Evolutionary conservation across 1,139 yeast species (phyloP), one percentile per base, ranked within the genome.

Genomic region (Saccharomyces hybrid): DNA sequence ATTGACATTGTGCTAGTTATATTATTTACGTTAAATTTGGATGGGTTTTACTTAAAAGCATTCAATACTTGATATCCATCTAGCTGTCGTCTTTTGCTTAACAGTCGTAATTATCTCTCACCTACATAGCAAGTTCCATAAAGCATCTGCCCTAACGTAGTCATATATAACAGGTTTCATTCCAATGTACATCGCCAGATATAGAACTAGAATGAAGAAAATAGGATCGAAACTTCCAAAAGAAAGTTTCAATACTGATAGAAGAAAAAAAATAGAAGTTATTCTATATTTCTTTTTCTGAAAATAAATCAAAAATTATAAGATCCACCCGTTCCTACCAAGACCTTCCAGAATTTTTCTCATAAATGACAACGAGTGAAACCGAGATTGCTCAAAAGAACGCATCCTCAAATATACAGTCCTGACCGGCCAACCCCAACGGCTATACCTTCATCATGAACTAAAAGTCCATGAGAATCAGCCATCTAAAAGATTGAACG

Each of bases 271-370:
- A 52, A 56, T 58, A 55, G 56, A 52, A 2, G 52, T 6, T 34
- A 38, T 38, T 38, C 44, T 38, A 16, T 20, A 20, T 0, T 20
- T 20, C 20, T 8, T 16, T 38, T 38, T 38, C 44, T 38, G 50
- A 23, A 59, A 50, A 59, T 77, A 82, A 80, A 84, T 81, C 93
- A 86, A 86, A 86, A 86, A 86, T 86, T 86, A 75, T 78, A 85
- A 85, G 89, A 82, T 83, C 88, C 88, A 83, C 86, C 82, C 88
- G 69, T 75, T 74, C 72, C 77, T 71, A 70, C 71, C 70, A 71
- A 70, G 69, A 70, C 55, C 49, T 31, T 42, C 41, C 58, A 31
- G 52, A 49, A 52, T 57, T 61, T 61, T 55, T 57, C 48, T 52
- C 54, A 8, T 52, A 20, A 31, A 42, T 30, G 52, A 47, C 41